These are phyloP conservation scores for Kodamaea hsintzibuensis DNA, from an alignment of 805 yeast genomes.

Conservation along the genomic window DNA sequence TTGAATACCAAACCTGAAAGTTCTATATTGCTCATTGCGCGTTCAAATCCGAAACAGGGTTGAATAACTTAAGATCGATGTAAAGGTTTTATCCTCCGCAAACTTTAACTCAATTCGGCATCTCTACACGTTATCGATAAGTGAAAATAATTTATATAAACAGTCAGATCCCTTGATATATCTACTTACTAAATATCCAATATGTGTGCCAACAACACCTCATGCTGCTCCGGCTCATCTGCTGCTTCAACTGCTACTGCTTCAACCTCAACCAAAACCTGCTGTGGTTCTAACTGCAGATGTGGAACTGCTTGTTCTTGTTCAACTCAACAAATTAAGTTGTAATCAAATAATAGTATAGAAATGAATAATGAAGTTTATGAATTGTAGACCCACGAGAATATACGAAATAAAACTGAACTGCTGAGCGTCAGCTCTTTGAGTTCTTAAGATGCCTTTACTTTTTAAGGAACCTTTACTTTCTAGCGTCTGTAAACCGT, in stretches of 20 bases:
- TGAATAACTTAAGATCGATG: neutral
- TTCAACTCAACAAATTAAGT: slow-evolving; percentile 14
- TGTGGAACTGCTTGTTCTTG: slow-evolving; percentile 44
- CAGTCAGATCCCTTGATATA: neutral
- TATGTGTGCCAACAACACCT: slow-evolving; percentile 9
- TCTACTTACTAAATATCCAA: neutral
- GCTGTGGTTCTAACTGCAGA: slow-evolving; percentile 41
- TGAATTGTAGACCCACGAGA: neutral
- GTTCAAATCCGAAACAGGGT: neutral
- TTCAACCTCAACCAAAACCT: slow-evolving; percentile 17
- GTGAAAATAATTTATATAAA: neutral
- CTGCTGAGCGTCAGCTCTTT: no score
- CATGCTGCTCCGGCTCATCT: slow-evolving; percentile 16
- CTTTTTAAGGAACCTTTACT: no score
- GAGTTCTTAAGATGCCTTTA: no score
- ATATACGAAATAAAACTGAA: neutral
- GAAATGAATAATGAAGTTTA: neutral
- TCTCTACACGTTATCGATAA: neutral
- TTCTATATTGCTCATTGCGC: neutral
- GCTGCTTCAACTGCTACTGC: slow-evolving; percentile 20
- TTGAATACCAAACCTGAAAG: no score
- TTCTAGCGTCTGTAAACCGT: no score
- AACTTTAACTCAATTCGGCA: neutral
- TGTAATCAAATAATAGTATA: neutral
- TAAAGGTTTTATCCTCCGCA: neutral